Evolutionary conservation across 345 rosid genomes (phyloP).

Genomic region (Corchorus capsularis): DNA sequence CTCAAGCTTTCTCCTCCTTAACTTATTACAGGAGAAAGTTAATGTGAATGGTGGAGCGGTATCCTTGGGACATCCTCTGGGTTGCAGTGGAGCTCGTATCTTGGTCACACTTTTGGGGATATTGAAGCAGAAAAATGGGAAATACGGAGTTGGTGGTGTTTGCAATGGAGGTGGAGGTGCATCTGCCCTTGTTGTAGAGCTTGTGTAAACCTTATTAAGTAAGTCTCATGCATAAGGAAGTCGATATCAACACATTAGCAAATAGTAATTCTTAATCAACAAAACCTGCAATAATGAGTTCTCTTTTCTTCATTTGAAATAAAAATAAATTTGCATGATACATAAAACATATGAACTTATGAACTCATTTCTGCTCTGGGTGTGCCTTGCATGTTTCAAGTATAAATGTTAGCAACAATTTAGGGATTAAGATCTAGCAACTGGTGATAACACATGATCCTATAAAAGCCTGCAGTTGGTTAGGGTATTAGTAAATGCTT

Average conservation of each 20-base stretch:
- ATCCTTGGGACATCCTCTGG: conserved; percentile 94
- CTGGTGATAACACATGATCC: too few relatives aligned
- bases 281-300: neutral
- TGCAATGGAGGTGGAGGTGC: conserved; percentile 99
- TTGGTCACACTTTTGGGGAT: conserved; percentile 94
- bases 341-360: too few relatives aligned
- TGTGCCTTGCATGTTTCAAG: too few relatives aligned
- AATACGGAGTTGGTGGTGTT: conserved; percentile 85
- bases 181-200: conserved; percentile 87
- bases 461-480: too few relatives aligned
- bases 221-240: neutral
- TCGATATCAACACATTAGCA: neutral
- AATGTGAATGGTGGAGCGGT: conserved; percentile 98
- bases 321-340: too few relatives aligned
- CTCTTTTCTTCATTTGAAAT: too few relatives aligned
- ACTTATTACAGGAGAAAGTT: conserved; percentile 67
- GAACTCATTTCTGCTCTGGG: too few relatives aligned
- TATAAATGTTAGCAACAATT: too few relatives aligned
- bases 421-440: too few relatives aligned
- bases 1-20: conserved; percentile 15
- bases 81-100: conserved; percentile 99
- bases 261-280: neutral
- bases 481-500: too few relatives aligned
- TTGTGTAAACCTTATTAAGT: conserved; percentile 39
- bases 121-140: conserved; percentile 72